Percentiles rank a stretch among this genome's conserved stretches.
These are phyloP conservation scores for Scutellaria galericulata DNA, from an alignment of 257 asterid genomes.

Conservation along the genomic window DNA sequence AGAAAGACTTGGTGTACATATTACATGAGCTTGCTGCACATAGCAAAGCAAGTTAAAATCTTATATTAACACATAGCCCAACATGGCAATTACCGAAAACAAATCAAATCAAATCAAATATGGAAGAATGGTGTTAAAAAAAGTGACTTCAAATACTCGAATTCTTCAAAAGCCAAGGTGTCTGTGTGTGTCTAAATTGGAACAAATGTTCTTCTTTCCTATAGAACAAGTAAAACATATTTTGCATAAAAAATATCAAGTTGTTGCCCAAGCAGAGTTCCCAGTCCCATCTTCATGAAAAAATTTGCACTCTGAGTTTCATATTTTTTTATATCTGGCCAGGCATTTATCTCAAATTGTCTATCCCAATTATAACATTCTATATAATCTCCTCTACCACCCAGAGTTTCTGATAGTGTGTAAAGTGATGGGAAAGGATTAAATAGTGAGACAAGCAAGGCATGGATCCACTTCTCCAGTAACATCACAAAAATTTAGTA, in stretches of 20 bases:
- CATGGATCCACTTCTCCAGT: neutral
- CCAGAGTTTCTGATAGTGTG: neutral
- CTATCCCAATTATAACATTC: neutral
- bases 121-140: neutral
- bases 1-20: constrained; percentile 79
- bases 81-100: neutral
- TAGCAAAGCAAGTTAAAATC: constrained; percentile 34
- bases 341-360: neutral
- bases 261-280: constrained; percentile 10
- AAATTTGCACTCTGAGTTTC: constrained; percentile 20
- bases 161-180: constrained; percentile 5
- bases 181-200: neutral
- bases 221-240: neutral
- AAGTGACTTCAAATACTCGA: constrained; percentile 7
- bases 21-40: constrained; percentile 89
- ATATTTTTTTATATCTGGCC: neutral
- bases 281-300: constrained; percentile 3
- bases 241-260: constrained; percentile 4
- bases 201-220: neutral
- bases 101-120: neutral
- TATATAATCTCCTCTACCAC: neutral
- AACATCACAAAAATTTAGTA: constrained; percentile 19
- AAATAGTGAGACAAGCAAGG: neutral
- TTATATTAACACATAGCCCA: neutral
- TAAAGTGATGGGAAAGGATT: constrained; percentile 1